These are phyloP conservation scores for Penicillium steckii DNA, from an alignment of 495 filamentous ascomycete species.

Conservation along the genomic window DNA sequence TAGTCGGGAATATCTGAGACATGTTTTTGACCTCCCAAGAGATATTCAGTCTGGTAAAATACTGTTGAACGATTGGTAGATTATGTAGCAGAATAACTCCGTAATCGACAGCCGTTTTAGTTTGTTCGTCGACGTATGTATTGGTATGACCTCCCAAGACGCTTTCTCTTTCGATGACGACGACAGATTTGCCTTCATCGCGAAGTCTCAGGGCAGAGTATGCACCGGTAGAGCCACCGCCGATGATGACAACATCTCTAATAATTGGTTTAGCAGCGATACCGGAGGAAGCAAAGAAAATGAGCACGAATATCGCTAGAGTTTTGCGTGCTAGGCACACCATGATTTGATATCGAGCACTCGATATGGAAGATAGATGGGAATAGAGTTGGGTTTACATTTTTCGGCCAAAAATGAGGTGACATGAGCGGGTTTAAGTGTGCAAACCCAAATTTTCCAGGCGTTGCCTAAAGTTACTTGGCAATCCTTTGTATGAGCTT, in stretches of 20 bases:
- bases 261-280: background rate
- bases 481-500: background rate
- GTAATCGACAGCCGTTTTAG: constrained; percentile 40
- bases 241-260: constrained; percentile 48
- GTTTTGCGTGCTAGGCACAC: background rate
- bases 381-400: background rate
- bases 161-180: constrained; percentile 44
- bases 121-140: constrained; percentile 43
- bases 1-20: constrained; percentile 21
- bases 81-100: constrained; percentile 41
- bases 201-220: constrained; percentile 44
- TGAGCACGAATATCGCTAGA: background rate
- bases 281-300: background rate
- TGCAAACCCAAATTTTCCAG: background rate
- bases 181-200: constrained; percentile 36
- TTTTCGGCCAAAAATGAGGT: background rate
- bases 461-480: background rate
- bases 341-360: background rate
- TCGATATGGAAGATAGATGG: background rate
- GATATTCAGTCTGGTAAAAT: constrained; percentile 35
- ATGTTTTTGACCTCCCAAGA: constrained; percentile 17
- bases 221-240: constrained; percentile 48
- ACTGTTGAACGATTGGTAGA: constrained; percentile 10
- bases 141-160: constrained; percentile 49
- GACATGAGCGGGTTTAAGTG: background rate